phyloP scores from a whole-genome alignment of 495 filamentous ascomycete genomes.

The Polyplosphaeria fusca region DNA sequence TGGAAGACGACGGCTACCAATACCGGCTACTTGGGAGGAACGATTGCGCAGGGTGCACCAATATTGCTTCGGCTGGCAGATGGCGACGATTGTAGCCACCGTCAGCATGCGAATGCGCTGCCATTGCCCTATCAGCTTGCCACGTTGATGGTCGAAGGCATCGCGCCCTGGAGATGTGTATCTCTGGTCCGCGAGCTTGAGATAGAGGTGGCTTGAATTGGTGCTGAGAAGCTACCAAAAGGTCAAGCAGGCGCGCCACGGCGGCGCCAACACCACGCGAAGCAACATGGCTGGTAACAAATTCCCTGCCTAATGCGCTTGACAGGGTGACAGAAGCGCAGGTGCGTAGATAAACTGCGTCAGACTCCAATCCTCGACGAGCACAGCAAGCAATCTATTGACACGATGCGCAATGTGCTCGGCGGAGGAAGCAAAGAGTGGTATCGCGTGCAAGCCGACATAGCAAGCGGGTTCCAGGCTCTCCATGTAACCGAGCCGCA shows the following conservation, averaged over 20 bases:
- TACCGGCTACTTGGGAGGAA: neutral
- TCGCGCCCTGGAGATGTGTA: neutral
- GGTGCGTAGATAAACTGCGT: too few relatives aligned
- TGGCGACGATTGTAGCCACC: neutral
- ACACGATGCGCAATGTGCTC: too few relatives aligned
- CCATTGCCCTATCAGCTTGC: conserved; percentile 3
- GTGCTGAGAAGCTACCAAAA: conserved; percentile 6
- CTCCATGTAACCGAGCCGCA: too few relatives aligned
- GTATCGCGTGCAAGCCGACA: too few relatives aligned
- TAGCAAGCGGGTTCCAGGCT: too few relatives aligned
- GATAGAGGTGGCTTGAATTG: neutral
- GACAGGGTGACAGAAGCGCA: too few relatives aligned
- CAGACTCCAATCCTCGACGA: too few relatives aligned
- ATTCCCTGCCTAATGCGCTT: neutral
- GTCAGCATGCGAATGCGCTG: neutral
- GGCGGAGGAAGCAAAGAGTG: too few relatives aligned
- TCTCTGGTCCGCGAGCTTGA: neutral
- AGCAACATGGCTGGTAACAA: too few relatives aligned
- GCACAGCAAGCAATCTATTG: too few relatives aligned
- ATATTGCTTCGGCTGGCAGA: conserved; percentile 10
- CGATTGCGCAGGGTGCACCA: neutral
- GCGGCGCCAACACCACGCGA: neutral
- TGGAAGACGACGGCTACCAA: neutral
- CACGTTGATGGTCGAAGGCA: conserved; percentile 4
- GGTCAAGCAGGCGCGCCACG: too few relatives aligned